Evolutionary conservation across 2,329 filamentous ascomycete genomes (phyloP).

Genomic region (Talaromyces albobiverticillius): DNA sequence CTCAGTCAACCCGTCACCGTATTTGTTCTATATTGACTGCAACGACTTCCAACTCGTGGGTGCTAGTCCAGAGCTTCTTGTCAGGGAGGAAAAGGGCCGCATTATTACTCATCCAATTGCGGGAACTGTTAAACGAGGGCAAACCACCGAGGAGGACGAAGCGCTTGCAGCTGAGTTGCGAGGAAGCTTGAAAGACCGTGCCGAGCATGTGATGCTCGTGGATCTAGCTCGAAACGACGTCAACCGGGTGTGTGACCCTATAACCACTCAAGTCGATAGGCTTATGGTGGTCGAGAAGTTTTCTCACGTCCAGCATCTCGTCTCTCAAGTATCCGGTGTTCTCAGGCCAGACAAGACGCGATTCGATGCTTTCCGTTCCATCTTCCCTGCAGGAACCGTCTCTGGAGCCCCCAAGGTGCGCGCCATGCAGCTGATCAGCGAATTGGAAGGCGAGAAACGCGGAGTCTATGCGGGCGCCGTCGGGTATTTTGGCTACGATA

Average conservation of each 20-base stretch:
- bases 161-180: conserved; percentile 72
- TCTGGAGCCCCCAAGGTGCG: conserved; percentile 93
- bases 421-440: conserved; percentile 95
- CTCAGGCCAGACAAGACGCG: conserved; percentile 77
- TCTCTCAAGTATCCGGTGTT: conserved; percentile 92
- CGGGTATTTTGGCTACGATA: conserved; percentile 90
- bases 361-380: conserved; percentile 93
- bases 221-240: conserved; percentile 95
- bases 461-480: conserved; percentile 95
- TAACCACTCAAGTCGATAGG: conserved; percentile 84
- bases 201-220: conserved; percentile 96
- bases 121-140: conserved; percentile 86
- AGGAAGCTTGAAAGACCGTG: conserved; percentile 82
- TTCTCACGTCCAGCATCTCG: conserved; percentile 94
- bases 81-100: conserved; percentile 80
- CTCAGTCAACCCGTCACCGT: conserved; percentile 96
- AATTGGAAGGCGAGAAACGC: conserved; percentile 89
- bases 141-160: conserved; percentile 76
- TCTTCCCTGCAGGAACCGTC: conserved; percentile 95
- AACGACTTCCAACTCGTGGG: conserved; percentile 91
- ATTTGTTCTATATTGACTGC: conserved; percentile 95
- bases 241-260: conserved; percentile 89
- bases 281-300: conserved; percentile 94
- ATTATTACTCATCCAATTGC: conserved; percentile 97
- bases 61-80: conserved; percentile 89